phyloP scores from a whole-genome alignment of 805 yeast genomes.

The Candida sonorensis region DNA sequence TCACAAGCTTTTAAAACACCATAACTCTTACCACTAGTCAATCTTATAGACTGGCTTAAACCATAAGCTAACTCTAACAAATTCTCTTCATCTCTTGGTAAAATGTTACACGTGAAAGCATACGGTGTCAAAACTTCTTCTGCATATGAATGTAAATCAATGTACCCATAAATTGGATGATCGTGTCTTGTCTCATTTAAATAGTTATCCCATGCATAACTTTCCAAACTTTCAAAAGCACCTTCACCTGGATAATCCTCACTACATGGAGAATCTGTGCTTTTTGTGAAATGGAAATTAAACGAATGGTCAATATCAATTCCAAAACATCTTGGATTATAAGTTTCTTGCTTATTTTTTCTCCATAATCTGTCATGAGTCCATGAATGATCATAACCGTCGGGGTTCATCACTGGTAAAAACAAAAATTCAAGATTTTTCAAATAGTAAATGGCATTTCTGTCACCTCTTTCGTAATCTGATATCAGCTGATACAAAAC shows the following conservation, averaged over 20 bases:
- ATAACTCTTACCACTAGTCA: slow-evolving; percentile 56
- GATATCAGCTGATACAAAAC: slow-evolving; percentile 40
- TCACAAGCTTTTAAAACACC: slow-evolving; percentile 72
- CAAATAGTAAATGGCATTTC: slow-evolving; percentile 39
- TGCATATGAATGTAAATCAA: slow-evolving; percentile 81
- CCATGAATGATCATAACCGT: slow-evolving; percentile 87
- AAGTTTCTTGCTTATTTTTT: slow-evolving; percentile 77
- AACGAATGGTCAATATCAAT: slow-evolving; percentile 84
- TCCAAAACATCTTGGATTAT: slow-evolving; percentile 63
- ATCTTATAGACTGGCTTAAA: slow-evolving; percentile 63
- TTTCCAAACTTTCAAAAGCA: slow-evolving; percentile 63
- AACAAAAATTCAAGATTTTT: slow-evolving; percentile 63
- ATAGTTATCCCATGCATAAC: slow-evolving; percentile 40
- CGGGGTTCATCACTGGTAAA: slow-evolving; percentile 84
- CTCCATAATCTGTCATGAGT: slow-evolving; percentile 76
- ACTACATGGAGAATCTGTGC: slow-evolving; percentile 65
- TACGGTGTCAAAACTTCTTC: slow-evolving; percentile 80
- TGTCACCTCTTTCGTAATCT: slow-evolving; percentile 35
- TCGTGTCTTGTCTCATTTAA: slow-evolving; percentile 41
- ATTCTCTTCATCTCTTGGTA: slow-evolving; percentile 77
- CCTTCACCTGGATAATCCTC: slow-evolving; percentile 76
- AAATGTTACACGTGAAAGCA: slow-evolving; percentile 66
- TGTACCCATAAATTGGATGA: slow-evolving; percentile 64
- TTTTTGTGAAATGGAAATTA: slow-evolving; percentile 62
- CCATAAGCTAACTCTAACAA: slow-evolving; percentile 78